Evolutionary conservation across 1,284 basidiomycete species (phyloP).

Genomic region (Pterulicium gracile): DNA sequence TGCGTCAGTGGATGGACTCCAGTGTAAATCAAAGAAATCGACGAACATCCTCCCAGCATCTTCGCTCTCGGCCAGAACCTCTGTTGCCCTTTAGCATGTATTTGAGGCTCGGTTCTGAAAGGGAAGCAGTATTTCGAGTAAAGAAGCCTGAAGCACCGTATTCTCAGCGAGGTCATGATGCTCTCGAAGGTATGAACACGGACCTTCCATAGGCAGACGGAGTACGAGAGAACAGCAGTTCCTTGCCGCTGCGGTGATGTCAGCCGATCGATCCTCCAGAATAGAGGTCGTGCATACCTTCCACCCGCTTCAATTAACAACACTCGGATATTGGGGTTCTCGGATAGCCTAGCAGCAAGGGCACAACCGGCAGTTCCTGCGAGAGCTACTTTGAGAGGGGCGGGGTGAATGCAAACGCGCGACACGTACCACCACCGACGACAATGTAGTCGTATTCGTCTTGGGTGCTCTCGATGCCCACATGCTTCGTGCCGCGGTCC

Average conservation of each 20-base stretch:
- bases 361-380: slow-evolving; percentile 64
- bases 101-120: slow-evolving; percentile 22
- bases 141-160: slow-evolving; percentile 1
- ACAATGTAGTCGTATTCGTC: slow-evolving; percentile 52
- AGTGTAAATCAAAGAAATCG: neutral
- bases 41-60: slow-evolving; percentile 1
- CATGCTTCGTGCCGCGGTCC: slow-evolving; percentile 5
- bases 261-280: slow-evolving; percentile 4
- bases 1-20: neutral
- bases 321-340: slow-evolving; percentile 43
- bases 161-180: no score
- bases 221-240: slow-evolving; percentile 25
- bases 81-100: slow-evolving; percentile 14
- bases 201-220: slow-evolving; percentile 25
- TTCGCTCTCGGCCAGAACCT: slow-evolving; percentile 22
- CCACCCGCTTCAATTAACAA: slow-evolving; percentile 55
- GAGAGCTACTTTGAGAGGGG: slow-evolving; percentile 3
- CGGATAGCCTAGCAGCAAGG: slow-evolving; percentile 52
- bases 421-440: slow-evolving; percentile 45
- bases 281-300: slow-evolving; percentile 31
- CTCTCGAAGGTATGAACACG: neutral
- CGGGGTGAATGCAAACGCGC: slow-evolving; percentile 4
- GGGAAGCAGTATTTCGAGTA: slow-evolving; percentile 16
- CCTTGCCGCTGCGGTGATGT: slow-evolving; percentile 23
- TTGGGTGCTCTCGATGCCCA: neutral